Conservation (phyloP, 208 protist species). For the Acanthamoeba rhysodes region DNA sequence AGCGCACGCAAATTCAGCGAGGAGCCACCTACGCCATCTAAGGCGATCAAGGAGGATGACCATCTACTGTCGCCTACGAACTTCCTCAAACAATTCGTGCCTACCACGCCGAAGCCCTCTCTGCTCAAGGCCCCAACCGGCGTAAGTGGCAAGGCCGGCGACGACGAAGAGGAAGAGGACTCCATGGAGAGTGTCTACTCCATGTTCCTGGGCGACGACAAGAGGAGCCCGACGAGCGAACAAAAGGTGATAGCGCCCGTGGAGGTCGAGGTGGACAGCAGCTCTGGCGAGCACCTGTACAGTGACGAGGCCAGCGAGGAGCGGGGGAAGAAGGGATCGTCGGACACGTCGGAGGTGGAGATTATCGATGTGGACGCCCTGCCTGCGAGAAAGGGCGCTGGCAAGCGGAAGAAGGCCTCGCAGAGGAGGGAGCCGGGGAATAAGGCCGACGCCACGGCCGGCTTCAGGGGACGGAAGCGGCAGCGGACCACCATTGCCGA, state of each 20-base stretch:
- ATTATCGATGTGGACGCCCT: slow-evolving; percentile 62
- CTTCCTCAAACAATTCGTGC: background rate
- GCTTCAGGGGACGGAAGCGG: background rate
- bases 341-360: background rate
- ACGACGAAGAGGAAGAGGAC: slow-evolving; percentile 31
- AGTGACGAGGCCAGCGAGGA: background rate
- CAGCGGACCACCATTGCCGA: background rate
- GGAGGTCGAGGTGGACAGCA: background rate
- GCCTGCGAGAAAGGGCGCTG: background rate
- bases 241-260: background rate
- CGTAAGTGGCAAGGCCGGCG: background rate
- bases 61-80: background rate
- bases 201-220: slow-evolving; percentile 37
- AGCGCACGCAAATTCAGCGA: background rate
- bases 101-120: background rate
- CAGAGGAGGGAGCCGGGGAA: no score
- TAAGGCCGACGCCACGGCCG: background rate
- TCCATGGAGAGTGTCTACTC: slow-evolving; percentile 19
- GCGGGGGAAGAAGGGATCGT: background rate
- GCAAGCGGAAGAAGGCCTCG: slow-evolving; percentile 30
- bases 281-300: background rate
- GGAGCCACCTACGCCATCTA: background rate
- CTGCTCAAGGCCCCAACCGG: background rate
- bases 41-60: background rate
- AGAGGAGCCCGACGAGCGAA: background rate